Evolutionary conservation across 1,284 basidiomycete species (phyloP), one percentile per base, ranked within the genome.

Genomic region (Pascua sp.): DNA sequence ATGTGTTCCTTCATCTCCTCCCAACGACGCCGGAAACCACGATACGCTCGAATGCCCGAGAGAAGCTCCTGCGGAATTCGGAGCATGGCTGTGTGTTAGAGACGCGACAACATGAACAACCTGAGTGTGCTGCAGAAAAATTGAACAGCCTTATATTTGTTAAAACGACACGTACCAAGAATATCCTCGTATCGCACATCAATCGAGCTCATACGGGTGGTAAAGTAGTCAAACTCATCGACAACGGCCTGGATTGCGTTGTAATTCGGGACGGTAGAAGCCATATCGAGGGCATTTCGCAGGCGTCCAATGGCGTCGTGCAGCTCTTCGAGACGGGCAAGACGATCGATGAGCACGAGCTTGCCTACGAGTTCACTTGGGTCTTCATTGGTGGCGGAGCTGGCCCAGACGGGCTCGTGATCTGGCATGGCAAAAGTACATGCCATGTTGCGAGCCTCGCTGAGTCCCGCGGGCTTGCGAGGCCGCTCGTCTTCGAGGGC

Each of bases 151-250:
- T 32, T 3, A 32, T 32, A 32, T 32, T 32, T 32, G 7, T 32
- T 32, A 7, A 3, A 32, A 32, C 24, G 7, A 16, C 11, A 63
- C 71, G 57, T 38, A 75, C 70, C 37, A 41, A 71, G 53, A 16
- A 74, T 59, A 10, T 59, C 51, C 38, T 76, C 66, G 53, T 74
- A 67, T 32, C 66, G 61, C 13, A 51, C 37, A 53, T 74, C 73
- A 1, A 71, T 49, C 11, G 46, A 55, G 0, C 63, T 61, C 53
- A 72, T 63, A 17, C 61, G 51, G 12, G 55, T 54, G 4, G 59
- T 53, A 44, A 66, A 64, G 13, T 59, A 57, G 24, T 69, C 64
- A 13, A 72, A 58, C 55, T 74, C 71, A 15, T 61, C 64, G 5
- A 58, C 38, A 17, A 72, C 65, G 2, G 62, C 63, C 24, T 49